Conservation (phyloP, 768 basidiomycete genomes). For the Naganishia vishniacii region DNA sequence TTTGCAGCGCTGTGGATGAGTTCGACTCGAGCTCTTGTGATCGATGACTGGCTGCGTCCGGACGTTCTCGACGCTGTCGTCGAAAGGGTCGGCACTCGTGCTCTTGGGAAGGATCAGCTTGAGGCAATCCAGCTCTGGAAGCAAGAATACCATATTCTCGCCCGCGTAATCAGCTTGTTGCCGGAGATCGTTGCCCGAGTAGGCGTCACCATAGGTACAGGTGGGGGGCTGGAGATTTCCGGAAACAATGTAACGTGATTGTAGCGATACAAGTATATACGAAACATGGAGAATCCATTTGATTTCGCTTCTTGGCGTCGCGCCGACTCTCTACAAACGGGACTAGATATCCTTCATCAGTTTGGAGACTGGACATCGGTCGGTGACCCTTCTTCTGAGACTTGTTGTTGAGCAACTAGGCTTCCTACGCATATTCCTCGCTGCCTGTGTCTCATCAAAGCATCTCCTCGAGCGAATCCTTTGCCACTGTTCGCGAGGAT, state of each 20-base stretch:
- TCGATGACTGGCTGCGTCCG: not conserved
- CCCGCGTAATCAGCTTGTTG: not conserved
- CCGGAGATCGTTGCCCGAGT: slow-evolving; percentile 13
- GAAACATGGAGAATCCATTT: too few species aligned
- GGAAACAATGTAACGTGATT: not conserved
- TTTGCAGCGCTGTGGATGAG: slow-evolving; percentile 4
- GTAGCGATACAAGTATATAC: not conserved
- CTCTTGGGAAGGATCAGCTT: not conserved
- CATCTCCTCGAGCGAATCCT: slow-evolving; percentile 52
- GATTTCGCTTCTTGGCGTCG: too few species aligned
- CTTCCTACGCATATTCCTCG: slow-evolving; percentile 51
- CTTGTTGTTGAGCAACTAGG: slow-evolving; percentile 34
- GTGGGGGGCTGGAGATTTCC: too few species aligned
- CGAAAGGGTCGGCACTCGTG: not conserved
- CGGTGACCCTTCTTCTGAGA: not conserved
- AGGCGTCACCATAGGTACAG: not conserved
- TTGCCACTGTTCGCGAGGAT: slow-evolving; percentile 46
- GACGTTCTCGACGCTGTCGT: not conserved
- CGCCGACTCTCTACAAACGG: too few species aligned
- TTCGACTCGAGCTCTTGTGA: not conserved
- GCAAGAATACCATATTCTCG: not conserved
- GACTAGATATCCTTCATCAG: too few species aligned
- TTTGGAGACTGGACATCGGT: too few species aligned
- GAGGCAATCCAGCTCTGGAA: not conserved
- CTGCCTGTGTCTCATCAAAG: slow-evolving; percentile 51